Base-by-base conservation (phyloP, 2,329 filamentous ascomycete species). In the Botrytis cinerea region DNA sequence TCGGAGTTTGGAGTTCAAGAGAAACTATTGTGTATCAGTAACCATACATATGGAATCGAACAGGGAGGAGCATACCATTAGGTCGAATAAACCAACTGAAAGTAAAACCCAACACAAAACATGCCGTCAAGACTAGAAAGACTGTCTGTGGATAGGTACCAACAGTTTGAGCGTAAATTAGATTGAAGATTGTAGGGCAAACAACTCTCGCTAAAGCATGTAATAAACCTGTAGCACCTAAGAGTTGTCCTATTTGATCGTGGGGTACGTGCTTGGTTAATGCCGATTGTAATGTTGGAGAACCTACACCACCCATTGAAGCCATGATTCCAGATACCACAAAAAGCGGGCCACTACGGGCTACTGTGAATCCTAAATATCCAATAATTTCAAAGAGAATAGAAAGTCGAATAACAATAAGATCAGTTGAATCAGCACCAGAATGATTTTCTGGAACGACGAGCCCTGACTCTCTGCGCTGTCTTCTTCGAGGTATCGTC, bases 181-280 rank as follows among this genome's bases (percentile, higher is more conserved):
- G 88, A 79, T 96, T 97, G 83, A 98, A 97, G 1, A 95, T 80
- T 0, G 93, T 87, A 0, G 96, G 96, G 0, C 92, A 91, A 20
- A 97, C 81, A 2, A 98, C 90, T 75, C 94, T 87, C 4, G 93
- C 89, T 51, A 97, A 83, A 1, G 94, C 92, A 82, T 98, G 95
- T 73, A 98, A 83, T 75, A 98, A 85, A 0, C 95, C 96, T 25
- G 91, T 92, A 1, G 94, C 95, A 35, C 96, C 96, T 0, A 99
- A 87, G n/a, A 98, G 85, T 81, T 96, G 91, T 0, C 96, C 96
- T 0, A 96, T 91, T 64, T 89, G 88, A 76, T 96, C 92, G 0
- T 90, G 86, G 0, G 95, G 93, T 0, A 98, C 91, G 81, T 98
- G 96, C 81, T 98, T 98, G 32, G 94, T 98, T 69, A 98, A 84